Conservation (phyloP, 164 flowering plant species). For the Hamamelis virginiana region DNA sequence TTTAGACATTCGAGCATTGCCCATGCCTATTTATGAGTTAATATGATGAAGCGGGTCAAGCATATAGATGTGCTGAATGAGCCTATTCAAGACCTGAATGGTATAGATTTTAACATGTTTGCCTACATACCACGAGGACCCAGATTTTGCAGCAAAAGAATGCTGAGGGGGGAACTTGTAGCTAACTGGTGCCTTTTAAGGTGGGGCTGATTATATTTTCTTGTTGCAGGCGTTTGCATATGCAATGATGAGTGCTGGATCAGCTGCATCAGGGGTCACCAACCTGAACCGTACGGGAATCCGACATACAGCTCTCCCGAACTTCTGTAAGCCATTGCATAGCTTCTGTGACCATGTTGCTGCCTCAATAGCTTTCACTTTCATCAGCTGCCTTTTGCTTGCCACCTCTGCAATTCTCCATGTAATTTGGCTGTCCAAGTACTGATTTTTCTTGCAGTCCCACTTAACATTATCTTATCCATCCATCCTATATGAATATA, state of each 20-base stretch:
- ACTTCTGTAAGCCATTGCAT: conserved; percentile 80
- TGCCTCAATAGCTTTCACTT: conserved; percentile 67
- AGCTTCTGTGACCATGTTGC: conserved; percentile 74
- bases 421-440: conserved; percentile 64
- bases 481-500: conserved; percentile 2
- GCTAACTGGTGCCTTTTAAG: neutral
- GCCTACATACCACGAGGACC: too few relatives aligned
- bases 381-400: conserved; percentile 67
- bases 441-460: conserved; percentile 20
- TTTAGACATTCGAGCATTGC: too few relatives aligned
- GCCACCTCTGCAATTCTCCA: conserved; percentile 60
- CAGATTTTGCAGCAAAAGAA: too few relatives aligned
- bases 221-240: conserved; percentile 68
- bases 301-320: conserved; percentile 64
- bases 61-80: too few relatives aligned
- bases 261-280: conserved; percentile 85
- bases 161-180: neutral
- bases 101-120: too few relatives aligned
- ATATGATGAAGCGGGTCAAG: too few relatives aligned
- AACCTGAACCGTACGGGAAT: conserved; percentile 88
- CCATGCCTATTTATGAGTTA: too few relatives aligned
- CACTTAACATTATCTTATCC: neutral
- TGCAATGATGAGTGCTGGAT: conserved; percentile 82
- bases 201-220: conserved; percentile 1
- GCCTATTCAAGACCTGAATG: too few relatives aligned